These are phyloP conservation scores for Pichia rugopelliculosa DNA, from an alignment of 805 yeast genomes.

Conservation along the genomic window DNA sequence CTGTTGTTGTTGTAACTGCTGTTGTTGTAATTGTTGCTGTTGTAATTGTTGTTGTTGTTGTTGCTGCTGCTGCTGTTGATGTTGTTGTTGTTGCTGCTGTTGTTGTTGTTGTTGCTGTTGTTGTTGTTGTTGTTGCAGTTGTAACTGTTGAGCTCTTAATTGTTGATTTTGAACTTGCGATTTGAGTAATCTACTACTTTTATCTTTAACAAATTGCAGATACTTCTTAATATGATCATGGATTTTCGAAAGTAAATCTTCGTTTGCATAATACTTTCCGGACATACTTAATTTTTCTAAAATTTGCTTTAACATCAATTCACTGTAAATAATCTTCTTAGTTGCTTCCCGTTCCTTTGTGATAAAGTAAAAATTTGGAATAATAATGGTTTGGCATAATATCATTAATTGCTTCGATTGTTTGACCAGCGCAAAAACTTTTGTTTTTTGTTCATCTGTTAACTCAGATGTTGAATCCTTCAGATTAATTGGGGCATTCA, in stretches of 20 bases:
- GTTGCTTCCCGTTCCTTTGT: slow-evolving; percentile 74
- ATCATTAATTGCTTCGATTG: slow-evolving; percentile 53
- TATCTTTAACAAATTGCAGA: slow-evolving; percentile 67
- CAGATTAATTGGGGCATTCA: slow-evolving; percentile 56
- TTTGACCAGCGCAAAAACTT: slow-evolving; percentile 47
- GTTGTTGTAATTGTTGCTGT: slow-evolving; percentile 11
- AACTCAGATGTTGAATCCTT: slow-evolving; percentile 58
- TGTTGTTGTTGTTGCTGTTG: slow-evolving; percentile 1
- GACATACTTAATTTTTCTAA: slow-evolving; percentile 51
- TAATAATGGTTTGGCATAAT: slow-evolving; percentile 59
- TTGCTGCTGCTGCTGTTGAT: not conserved
- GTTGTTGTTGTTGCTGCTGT: slow-evolving; percentile 12
- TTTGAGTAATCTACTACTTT: slow-evolving; percentile 23
- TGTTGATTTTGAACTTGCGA: slow-evolving; percentile 27
- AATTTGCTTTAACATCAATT: slow-evolving; percentile 70
- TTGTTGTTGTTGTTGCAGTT: slow-evolving; percentile 19
- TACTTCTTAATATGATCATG: slow-evolving; percentile 67
- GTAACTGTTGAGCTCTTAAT: slow-evolving; percentile 9
- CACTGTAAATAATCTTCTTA: slow-evolving; percentile 66
- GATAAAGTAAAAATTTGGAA: slow-evolving; percentile 69
- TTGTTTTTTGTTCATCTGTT: slow-evolving; percentile 55
- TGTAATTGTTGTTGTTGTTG: not conserved
- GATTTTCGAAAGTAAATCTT: slow-evolving; percentile 62
- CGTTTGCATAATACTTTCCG: slow-evolving; percentile 58
- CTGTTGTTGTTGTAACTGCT: too few relatives aligned